Base-by-base conservation (phyloP, 768 basidiomycete genomes). In the Hebeloma cylindrosporum region DNA sequence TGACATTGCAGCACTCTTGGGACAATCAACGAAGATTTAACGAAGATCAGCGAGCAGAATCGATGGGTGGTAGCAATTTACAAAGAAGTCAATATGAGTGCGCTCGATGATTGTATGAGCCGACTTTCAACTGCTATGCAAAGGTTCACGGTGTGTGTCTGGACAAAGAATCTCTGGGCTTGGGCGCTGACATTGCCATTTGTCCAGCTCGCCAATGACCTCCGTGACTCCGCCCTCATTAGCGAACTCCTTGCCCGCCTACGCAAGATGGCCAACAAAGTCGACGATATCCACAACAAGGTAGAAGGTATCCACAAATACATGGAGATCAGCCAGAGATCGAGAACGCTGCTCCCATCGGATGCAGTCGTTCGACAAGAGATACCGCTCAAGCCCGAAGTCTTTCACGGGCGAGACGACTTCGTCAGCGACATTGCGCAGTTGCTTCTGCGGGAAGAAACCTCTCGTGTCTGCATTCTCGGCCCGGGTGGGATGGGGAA, bases 401-500 rank as follows among this genome's bases (percentile, higher is more conserved):
- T n/a, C n/a, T n/a, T n/a, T n/a, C n/a, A n/a, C n/a, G n/a, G n/a
- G n/a, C n/a, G n/a, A n/a, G n/a, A n/a, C n/a, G n/a, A n/a, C n/a
- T n/a, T n/a, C n/a, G n/a, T n/a, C n/a, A n/a, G n/a, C n/a, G n/a
- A n/a, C n/a, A n/a, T n/a, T n/a, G n/a, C n/a, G n/a, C n/a, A n/a
- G n/a, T n/a, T n/a, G n/a, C n/a, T n/a, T n/a, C n/a, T n/a, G n/a
- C n/a, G n/a, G n/a, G n/a, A n/a, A n/a, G 36, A 32, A 5, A 51
- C 47, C 4, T 47, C 52, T 10, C 50, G 51, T 3, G 37, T 63
- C 21, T 55, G 54, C 31, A 47, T 64, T 21, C 57, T 59, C 7
- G 62, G 63, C 11, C 52, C 59, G 3, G 71, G 68, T 2, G 71
- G 71, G 13, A 69, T 70, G 51, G 69, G 71, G 11, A 72, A 72